Evolutionary conservation across 345 rosid species (phyloP), one percentile per base, ranked within the genome.

Genomic region (Moricandia arvensis): DNA sequence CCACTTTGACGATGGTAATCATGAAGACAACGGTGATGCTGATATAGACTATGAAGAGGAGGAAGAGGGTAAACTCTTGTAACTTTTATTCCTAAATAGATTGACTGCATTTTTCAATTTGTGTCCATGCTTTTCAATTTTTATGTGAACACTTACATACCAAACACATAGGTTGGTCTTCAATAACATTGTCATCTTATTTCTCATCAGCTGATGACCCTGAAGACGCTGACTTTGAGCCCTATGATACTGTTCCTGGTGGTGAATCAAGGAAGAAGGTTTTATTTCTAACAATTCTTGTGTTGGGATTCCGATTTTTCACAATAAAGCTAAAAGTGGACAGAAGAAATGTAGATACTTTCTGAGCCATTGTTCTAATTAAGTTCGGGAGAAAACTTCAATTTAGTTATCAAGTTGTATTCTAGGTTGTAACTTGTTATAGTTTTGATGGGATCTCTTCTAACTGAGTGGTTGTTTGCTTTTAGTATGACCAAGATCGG

Each of bases 151-250:
- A 64, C 6, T 9, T 21, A 1, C 33, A 31, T 16, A 24, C 26
- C 29, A 38, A 41, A 60, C 27, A 29, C 41, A 53, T 65, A 21
- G 49, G 71, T 43, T 68, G 37, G 7, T 38, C 45, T 77, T 71
- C 35, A 16, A 21, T 72, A 34, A 72, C 76, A 66, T 45, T 77
- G 57, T 80, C 57, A 27, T 83, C 47, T 72, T 82, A 63, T 77
- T 86, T 33, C 71, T 74, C 71, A 49, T 82, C 91, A 92, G 97
- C 82, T 79, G 99, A 95, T 87, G 99, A 95, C 85, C 99, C 98
- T 49, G 92, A 90, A 76, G 99, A 95, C 82, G 96, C 86, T 15
- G 99, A 95, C 78, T 95, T 95, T 81, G 97, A 92, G 81, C 99
- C 98, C 62, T 87, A 89, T 69, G 79, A 79, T 74, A 87, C 83